Base-by-base conservation (phyloP, 164 flowering plant genomes). In the Vitis amurensis region DNA sequence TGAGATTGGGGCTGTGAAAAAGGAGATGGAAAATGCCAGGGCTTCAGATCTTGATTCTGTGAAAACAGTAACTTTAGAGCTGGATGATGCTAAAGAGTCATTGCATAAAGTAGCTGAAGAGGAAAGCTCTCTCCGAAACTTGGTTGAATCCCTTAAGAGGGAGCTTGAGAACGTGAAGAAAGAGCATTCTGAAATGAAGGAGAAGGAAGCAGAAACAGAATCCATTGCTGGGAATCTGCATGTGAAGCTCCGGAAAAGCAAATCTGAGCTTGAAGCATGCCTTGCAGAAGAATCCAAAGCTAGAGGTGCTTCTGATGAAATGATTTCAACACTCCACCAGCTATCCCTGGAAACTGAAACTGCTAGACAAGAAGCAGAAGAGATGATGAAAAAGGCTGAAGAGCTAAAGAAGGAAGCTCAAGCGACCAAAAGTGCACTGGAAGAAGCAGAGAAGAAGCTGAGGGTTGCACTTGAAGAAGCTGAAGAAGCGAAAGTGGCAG, bases 401-500 rank as follows among this genome's bases (percentile, higher is more conserved):
- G 88, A 86, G 70, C 74, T 92, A 74, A 87, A 76, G 70, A 76
- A 81, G 66, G 95, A 86, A 85, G 88, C 91, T 9, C 83, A 79
- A 69, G 83, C 79, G 56, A 69, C 75, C 56, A 85, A 70, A 66
- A 51, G 71, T 68, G 84, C 82, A 5, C 77, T 89, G 7, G 80
- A 84, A 55, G 94, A 87, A 68, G 91, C 89, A 8, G 94, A 93
- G 78, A 76, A 80, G 76, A 72, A 80, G 50, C 83, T 91, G 14
- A 79, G 58, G 73, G 74, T 72, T 74, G 95, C 92, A 59, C 55
- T 84, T 48, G 67, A 76, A 68, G 97, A 93, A 80, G 91, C 91
- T 8, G 95, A 93, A 79, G 92, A 85, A 70, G 95, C 98, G n/a
- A 89, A 91, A 74, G 76, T 79, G 16, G 92, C 95, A 8, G 98